These are phyloP conservation scores for Vigna angularis DNA, from an alignment of 306 rosid species.

Conservation along the genomic window DNA sequence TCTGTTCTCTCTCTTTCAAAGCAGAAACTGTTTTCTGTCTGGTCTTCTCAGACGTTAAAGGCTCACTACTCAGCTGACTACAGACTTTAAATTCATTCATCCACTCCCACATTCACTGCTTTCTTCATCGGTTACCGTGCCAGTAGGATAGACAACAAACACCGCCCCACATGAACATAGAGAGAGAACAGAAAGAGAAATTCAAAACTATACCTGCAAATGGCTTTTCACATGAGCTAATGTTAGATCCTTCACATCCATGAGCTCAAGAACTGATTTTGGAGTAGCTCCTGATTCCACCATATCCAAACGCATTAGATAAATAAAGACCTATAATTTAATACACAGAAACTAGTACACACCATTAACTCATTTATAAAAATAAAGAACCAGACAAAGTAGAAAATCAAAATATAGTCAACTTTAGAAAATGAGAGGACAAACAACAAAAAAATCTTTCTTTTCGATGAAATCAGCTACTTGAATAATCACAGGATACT, in stretches of 20 bases:
- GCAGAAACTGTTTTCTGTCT: constrained; percentile 52
- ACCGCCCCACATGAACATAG: constrained; percentile 41
- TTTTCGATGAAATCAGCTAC: neutral
- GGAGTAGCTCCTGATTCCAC: constrained; percentile 86
- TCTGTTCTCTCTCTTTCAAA: constrained; percentile 48
- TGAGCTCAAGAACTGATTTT: constrained; percentile 93
- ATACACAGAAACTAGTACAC: neutral
- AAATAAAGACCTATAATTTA: neutral
- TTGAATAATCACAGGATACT: neutral
- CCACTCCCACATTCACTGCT: constrained; percentile 46
- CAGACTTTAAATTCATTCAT: constrained; percentile 47
- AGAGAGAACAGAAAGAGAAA: constrained; percentile 3
- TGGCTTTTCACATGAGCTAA: constrained; percentile 97
- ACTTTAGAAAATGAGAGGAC: neutral
- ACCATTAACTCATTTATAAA: neutral
- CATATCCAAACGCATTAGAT: constrained; percentile 37
- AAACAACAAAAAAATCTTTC: neutral
- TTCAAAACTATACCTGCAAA: constrained; percentile 69
- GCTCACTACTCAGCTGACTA: constrained; percentile 44
- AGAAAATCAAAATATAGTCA: neutral
- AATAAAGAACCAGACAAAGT: neutral
- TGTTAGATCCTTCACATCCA: constrained; percentile 98
- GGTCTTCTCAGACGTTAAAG: constrained; percentile 60
- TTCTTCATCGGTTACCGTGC: constrained; percentile 65
- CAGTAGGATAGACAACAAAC: constrained; percentile 31